Conservation (phyloP, 805 yeast genomes). For the Saturnispora mendoncae region DNA sequence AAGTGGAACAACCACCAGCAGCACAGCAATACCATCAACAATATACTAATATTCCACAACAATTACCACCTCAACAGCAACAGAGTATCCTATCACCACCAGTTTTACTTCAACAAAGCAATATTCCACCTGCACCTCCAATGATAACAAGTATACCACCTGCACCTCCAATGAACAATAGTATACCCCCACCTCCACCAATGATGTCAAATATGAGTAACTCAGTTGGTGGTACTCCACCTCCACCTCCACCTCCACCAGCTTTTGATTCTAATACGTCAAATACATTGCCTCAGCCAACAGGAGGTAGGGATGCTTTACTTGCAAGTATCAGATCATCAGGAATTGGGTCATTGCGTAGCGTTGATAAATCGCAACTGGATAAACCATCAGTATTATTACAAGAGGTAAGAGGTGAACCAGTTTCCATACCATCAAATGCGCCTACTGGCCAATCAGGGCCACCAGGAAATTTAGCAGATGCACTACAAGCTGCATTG, state of each 20-base stretch:
- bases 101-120: neutral
- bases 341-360: constrained; percentile 59
- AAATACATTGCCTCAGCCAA: constrained; percentile 31
- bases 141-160: constrained; percentile 21
- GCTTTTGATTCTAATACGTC: constrained; percentile 29
- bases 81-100: constrained; percentile 18
- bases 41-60: constrained; percentile 16
- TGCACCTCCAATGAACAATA: constrained; percentile 21
- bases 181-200: constrained; percentile 23
- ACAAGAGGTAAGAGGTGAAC: constrained; percentile 65
- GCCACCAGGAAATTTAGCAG: constrained; percentile 36
- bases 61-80: constrained; percentile 19
- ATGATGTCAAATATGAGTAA: constrained; percentile 14
- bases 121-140: constrained; percentile 17
- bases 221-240: constrained; percentile 7
- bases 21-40: constrained; percentile 19
- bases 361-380: constrained; percentile 73
- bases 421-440: constrained; percentile 29
- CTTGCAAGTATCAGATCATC: constrained; percentile 81
- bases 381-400: constrained; percentile 70
- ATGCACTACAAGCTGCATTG: constrained; percentile 55
- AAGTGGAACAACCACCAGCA: constrained; percentile 27
- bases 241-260: constrained; percentile 26
- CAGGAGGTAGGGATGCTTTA: constrained; percentile 64
- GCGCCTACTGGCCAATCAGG: constrained; percentile 33